These are phyloP conservation scores for Cyberlindnera mrakii DNA, from an alignment of 805 yeast genomes.

Conservation along the genomic window DNA sequence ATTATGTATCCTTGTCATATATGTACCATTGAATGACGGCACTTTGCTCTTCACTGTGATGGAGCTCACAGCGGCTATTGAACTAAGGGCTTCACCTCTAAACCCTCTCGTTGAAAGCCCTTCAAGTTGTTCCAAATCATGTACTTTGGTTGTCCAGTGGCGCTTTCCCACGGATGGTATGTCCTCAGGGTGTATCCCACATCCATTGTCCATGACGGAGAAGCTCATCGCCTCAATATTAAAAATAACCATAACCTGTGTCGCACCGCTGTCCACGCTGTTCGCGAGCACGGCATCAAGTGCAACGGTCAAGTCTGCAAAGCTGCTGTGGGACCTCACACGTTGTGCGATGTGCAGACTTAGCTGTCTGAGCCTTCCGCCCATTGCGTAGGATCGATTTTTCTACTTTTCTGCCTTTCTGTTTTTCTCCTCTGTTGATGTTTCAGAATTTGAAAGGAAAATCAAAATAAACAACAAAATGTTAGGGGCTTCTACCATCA, in stretches of 20 bases:
- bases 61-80: conserved; percentile 43
- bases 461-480: not conserved
- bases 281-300: conserved; percentile 48
- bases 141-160: conserved; percentile 52
- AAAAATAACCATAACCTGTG: conserved; percentile 29
- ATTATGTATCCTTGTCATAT: conserved; percentile 14
- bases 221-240: conserved; percentile 30
- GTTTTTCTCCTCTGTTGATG: not conserved
- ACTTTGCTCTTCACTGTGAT: conserved; percentile 44
- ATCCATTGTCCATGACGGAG: conserved; percentile 62
- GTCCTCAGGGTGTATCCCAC: conserved; percentile 51
- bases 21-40: conserved; percentile 23
- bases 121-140: conserved; percentile 31
- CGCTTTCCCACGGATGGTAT: conserved; percentile 40
- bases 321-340: conserved; percentile 15
- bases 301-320: conserved; percentile 35
- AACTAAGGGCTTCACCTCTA: conserved; percentile 64
- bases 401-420: not conserved
- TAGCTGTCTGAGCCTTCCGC: conserved; percentile 2
- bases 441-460: not conserved
- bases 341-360: conserved; percentile 6
- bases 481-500: not conserved
- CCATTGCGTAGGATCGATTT: not conserved
- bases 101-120: conserved; percentile 50
- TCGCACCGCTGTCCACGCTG: conserved; percentile 48